phyloP scores from a whole-genome alignment of 495 filamentous ascomycete genomes.

The Sphaerosporella brunnea region DNA sequence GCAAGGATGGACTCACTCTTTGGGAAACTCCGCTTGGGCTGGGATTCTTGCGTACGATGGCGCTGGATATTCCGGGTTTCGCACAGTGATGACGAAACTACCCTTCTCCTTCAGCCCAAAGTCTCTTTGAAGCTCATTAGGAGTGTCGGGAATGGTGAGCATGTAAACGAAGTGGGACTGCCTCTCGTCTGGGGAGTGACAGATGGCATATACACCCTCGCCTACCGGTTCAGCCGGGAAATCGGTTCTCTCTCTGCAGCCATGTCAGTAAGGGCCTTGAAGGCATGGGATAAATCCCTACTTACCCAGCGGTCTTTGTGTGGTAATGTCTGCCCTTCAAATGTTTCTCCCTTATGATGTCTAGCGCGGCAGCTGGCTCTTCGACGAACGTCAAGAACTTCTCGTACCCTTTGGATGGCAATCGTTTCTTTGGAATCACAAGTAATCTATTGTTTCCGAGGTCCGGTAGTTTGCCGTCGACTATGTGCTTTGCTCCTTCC shows the following conservation, averaged over 20 bases:
- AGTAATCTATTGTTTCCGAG: conserved; percentile 51
- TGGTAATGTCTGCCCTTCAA: conserved; percentile 48
- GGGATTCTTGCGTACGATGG: conserved; percentile 47
- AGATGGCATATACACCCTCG: conserved; percentile 78
- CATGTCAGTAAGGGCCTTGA: too few species aligned
- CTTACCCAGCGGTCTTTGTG: conserved; percentile 53
- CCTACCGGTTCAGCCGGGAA: conserved; percentile 58
- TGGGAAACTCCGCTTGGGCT: conserved; percentile 51
- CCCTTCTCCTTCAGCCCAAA: conserved; percentile 57
- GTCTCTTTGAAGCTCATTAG: conserved; percentile 54
- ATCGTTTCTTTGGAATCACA: conserved; percentile 70
- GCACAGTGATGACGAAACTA: conserved; percentile 60
- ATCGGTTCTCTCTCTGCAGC: conserved; percentile 40
- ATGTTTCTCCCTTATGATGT: conserved; percentile 56
- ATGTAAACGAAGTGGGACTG: conserved; percentile 68
- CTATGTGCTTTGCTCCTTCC: conserved; percentile 48
- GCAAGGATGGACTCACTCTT: conserved; percentile 47
- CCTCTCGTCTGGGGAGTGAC: conserved; percentile 38
- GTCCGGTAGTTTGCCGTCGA: conserved; percentile 40
- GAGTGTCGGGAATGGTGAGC: conserved; percentile 48
- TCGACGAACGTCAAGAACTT: conserved; percentile 75
- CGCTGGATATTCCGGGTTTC: conserved; percentile 55
- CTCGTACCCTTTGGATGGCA: conserved; percentile 54
- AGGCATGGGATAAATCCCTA: background rate
- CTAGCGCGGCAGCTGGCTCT: conserved; percentile 46